Evolutionary conservation across 331 rosid species (phyloP).

Genomic region (Malus hybrid): DNA sequence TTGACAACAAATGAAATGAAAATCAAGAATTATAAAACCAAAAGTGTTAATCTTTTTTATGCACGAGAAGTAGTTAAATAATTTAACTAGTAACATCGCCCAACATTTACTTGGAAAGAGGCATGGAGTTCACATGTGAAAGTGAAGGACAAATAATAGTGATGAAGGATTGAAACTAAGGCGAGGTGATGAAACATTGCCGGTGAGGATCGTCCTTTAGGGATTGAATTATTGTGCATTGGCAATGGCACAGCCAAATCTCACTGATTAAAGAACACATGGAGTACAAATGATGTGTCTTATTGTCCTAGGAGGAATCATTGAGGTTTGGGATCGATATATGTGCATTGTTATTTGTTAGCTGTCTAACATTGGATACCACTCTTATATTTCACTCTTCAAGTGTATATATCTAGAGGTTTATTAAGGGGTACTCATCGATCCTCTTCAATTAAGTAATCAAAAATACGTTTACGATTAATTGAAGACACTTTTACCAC

Average conservation of each 20-base stretch:
- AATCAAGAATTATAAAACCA: too few relatives aligned
- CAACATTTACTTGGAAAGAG: not conserved
- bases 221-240: slow-evolving; percentile 5
- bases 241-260: not conserved
- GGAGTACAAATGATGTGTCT: not conserved
- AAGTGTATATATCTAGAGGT: not conserved
- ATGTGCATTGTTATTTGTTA: not conserved
- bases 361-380: not conserved
- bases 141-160: not conserved
- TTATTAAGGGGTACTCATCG: not conserved
- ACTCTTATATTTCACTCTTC: not conserved
- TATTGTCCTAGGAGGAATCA: not conserved
- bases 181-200: slow-evolving; percentile 5
- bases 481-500: not conserved
- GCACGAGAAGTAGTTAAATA: too few relatives aligned
- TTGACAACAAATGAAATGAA: too few relatives aligned
- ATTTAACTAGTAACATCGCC: too few relatives aligned
- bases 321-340: not conserved
- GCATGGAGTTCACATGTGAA: not conserved
- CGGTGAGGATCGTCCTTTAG: not conserved
- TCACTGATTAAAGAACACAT: not conserved
- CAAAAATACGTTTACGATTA: too few relatives aligned
- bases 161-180: slow-evolving; percentile 3
- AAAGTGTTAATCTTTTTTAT: too few relatives aligned
- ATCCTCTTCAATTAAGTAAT: too few relatives aligned